Base-by-base conservation (phyloP, 1,284 basidiomycete species). In the Moesziomyces parantarcticus region DNA sequence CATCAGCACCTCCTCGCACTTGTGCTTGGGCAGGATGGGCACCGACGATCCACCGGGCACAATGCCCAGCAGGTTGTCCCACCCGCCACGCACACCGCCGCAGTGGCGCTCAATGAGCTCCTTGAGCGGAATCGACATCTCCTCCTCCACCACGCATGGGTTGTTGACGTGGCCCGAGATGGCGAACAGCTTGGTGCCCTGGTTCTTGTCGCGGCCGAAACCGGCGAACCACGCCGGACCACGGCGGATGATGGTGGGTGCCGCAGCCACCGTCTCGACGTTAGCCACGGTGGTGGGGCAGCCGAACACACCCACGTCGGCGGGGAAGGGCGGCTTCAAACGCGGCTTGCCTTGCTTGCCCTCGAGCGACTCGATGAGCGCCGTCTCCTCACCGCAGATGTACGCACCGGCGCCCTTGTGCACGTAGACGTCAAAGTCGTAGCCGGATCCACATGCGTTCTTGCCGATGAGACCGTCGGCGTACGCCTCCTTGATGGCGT, bases 311-410 rank as follows among this genome's bases (percentile, higher is more conserved):
- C 95, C 95, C 50, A 98, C 95, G 77, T 98, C 95, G 67, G 96
- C 96, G 16, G 96, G 96, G 90, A 98, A 99, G 45, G 96, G 97
- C n/a, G 96, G 96, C 88, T 99, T 99, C 79, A 99, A 88, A 74
- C 96, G 89, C 3, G 96, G 96, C 85, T 98, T 98, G 45, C 96
- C 96, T 86, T 98, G 96, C 86, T 98, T 99, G 42, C 96, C 88
- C 86, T 99, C 97, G 63, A 99, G 86, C 73, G 91, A 93, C 87
- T 99, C 95, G 83, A 99, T 98, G 32, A 98, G 88, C 1, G 96
- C 96, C 0, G 97, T 99, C 87, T 98, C 97, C 87, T 99, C 96
- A 45, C 96, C 96, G 84, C 96, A 99, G 73, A 99, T 97, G 87
- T 98, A 98, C 34, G 96, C 96, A 64, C 96, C 96, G 11, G 96